Conservation (phyloP, 768 basidiomycete genomes). For the Stropharia rugosoannulata region DNA sequence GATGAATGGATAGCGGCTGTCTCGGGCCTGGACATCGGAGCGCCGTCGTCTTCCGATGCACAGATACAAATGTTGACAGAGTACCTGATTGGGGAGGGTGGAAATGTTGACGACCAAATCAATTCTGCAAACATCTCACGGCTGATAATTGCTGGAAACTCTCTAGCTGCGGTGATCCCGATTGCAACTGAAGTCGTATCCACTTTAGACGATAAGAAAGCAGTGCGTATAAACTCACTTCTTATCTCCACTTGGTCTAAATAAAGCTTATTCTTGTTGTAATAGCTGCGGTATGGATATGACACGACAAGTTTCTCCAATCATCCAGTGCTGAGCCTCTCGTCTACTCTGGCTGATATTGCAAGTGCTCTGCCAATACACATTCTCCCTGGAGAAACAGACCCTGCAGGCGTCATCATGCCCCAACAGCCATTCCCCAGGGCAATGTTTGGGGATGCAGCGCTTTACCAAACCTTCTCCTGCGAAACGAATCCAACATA, state of each 20-base stretch:
- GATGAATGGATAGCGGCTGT: slow-evolving; percentile 84
- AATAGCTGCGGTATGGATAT: slow-evolving; percentile 64
- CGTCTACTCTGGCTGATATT: slow-evolving; percentile 72
- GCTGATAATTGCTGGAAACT: slow-evolving; percentile 89
- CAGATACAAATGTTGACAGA: slow-evolving; percentile 88
- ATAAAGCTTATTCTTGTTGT: slow-evolving; percentile 2
- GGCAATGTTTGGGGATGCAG: slow-evolving; percentile 79
- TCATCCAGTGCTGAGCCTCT: slow-evolving; percentile 71
- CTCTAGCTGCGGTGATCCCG: slow-evolving; percentile 53
- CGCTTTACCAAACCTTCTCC: slow-evolving; percentile 59
- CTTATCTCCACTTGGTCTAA: slow-evolving; percentile 1
- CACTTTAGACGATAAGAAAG: slow-evolving; percentile 48
- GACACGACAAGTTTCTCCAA: slow-evolving; percentile 68
- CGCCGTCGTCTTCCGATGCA: slow-evolving; percentile 58
- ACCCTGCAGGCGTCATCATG: slow-evolving; percentile 86
- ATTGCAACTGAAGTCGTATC: slow-evolving; percentile 29
- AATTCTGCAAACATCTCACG: slow-evolving; percentile 75
- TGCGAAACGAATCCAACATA: slow-evolving; percentile 92
- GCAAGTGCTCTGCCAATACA: slow-evolving; percentile 80
- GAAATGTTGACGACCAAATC: slow-evolving; percentile 63
- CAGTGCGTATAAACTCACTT: slow-evolving; percentile 39
- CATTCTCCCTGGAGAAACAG: slow-evolving; percentile 82
- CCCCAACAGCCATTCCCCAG: slow-evolving; percentile 94
- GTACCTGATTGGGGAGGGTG: slow-evolving; percentile 82
- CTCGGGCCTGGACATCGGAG: slow-evolving; percentile 84